Base-by-base conservation (phyloP, 2,329 filamentous ascomycete genomes). In the Ceratocystis lukuohia region DNA sequence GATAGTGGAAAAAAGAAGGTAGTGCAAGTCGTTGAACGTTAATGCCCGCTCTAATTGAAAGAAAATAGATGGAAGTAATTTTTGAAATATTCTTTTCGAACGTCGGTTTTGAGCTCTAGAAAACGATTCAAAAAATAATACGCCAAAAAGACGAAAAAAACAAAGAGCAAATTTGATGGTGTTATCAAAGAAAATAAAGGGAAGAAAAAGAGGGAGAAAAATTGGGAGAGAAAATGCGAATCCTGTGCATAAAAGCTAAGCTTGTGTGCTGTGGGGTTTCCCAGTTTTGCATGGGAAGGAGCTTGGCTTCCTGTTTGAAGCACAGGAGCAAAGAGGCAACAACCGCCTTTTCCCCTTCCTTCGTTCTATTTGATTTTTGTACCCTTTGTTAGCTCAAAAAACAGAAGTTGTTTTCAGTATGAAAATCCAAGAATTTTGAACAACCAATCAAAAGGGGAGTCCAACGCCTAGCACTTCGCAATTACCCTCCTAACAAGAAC, bases 251-350 rank as follows among this genome's bases (percentile, higher is more conserved):
- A 59, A 59, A 56, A 59, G 56, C 56, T 37, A 59, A 59, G 56
- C 56, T 59, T 37, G 56, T 50, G 46, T 59, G 56, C 28, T 59
- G 56, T 59, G 56, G 56, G 56, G 56, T 33, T 59, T 20, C 25
- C 20, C 25, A 10, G 30, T 57, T 30, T 15, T 15, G 28, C 56
- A 37, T 33, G 56, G 53, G 56, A 59, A 59, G 28, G 56, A 59
- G 56, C 56, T 59, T 59, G 28, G 56, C 56, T 59, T 53, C n/a
- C 56, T 59, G 56, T 37, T 59, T 33, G 56, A 59, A 37, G 56
- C 37, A 41, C 37, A 41, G 37, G 37, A 41, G 37, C 37, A 41
- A 41, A 41, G 37, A 41, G 37, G 37, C 28, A 59, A 37, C 56
- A 33, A 17, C 56, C 56, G 30, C 22, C 10, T 33, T 57, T 33